Evolutionary conservation across 1,284 basidiomycete species (phyloP), one percentile per base, ranked within the genome.

Genomic region (Mycosarcoma maydis): DNA sequence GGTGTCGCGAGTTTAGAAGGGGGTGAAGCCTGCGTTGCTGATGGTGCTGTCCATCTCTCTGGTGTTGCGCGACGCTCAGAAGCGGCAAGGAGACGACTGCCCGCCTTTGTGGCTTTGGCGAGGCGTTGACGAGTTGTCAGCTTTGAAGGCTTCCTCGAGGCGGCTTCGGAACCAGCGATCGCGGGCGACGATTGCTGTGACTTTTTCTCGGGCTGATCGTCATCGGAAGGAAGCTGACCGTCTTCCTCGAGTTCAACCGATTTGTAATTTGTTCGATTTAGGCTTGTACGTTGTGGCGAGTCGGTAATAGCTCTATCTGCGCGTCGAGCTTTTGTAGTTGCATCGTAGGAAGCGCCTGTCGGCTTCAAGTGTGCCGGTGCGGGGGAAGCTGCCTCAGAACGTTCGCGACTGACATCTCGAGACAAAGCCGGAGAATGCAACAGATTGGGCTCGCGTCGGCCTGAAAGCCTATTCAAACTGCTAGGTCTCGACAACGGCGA

Each of bases 81-180:
- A 4, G 47, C 57, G 16, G 48, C 36, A 3, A 72, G 52, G 7
- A 62, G 51, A 11, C 61, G 50, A 33, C 59, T 64, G 8, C 62
- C 64, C 3, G 53, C 69, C 39, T 72, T 72, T 14, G 69, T 66
- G 1, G 69, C 69, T 38, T 72, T 72, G 16, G 69, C 64, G 0
- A 72, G 46, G 24, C 69, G 58, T 37, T 67, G 64, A 6, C 69
- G 54, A 3, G 69, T 72, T 7, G 69, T 67, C 17, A 72, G 53
- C 46, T 71, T 72, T 4, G 41, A 20, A 5, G 39, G 34, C 44
- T 62, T 64, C 48, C 61, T 68, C 7, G 44, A 9, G 19, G 33
- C 32, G 24, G 27, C 45, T 14, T 66, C 62, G 4, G 62, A 58
- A 16, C 39, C 26, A n/a, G 23, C 47, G 11, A 56, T 41, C 11